Evolutionary conservation across 2,329 filamentous ascomycete genomes (phyloP), one percentile per base, ranked within the genome.

Genomic region (Penicillium sp.): DNA sequence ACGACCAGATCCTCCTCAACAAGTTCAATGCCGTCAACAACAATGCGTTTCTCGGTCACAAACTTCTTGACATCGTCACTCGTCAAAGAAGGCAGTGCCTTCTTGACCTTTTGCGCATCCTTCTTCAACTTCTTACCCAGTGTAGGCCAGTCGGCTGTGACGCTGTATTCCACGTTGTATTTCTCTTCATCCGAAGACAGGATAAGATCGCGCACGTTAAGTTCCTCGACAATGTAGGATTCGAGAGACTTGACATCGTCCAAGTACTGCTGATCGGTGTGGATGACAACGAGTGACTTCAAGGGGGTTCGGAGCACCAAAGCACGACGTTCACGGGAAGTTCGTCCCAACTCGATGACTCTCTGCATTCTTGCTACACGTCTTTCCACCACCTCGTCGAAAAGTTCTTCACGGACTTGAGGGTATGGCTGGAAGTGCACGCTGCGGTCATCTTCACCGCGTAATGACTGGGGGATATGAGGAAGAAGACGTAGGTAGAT

Each of bases 41-140:
- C 75, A 49, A 97, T 90, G 66, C 83, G 85, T 68, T 88, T 89
- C 16, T 85, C 82, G 43, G 82, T 76, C 42, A 94, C 79, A 70
- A 91, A 99, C 40, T 79, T 77, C 71, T 92, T 90, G 59, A 96
- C 91, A 63, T 96, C 83, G 11, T 90, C 85, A 63, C 87, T 92
- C 20, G 83, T 89, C 49, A 99, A 79, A 40, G 77, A 80, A 5
- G 92, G 92, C 47, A 99, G 78, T 2, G 90, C 91, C 76, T 93
- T 95, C 80, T 95, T 95, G 64, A 97, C 91, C 70, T 88, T 90
- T 62, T 86, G 85, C 62, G 91, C 90, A 67, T 97, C 92, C 76
- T 96, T 97, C 81, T 96, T 96, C 64, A 97, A 82, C 78, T 97
- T 97, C 83, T 96, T 96, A 62, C 94, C 94, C 16, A 99, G 81